phyloP scores from a whole-genome alignment of 2,329 filamentous ascomycete genomes.

The Fusarium sp. region DNA sequence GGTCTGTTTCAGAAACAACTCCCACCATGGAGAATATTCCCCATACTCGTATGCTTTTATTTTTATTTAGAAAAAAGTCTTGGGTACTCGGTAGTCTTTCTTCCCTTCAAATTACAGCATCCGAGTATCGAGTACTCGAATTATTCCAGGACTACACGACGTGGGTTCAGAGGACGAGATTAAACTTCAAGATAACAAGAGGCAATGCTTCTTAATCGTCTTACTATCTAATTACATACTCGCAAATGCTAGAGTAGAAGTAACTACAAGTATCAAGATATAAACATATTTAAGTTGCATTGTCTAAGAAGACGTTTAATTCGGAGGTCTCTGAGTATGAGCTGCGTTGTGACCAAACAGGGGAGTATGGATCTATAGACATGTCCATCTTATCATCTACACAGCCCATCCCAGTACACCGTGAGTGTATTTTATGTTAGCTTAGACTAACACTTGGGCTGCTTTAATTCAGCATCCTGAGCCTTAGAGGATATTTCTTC shows the following conservation, averaged over 20 bases:
- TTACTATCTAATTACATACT: neutral
- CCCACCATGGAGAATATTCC: neutral
- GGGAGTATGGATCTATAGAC: accelerated
- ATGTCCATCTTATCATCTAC: accelerated
- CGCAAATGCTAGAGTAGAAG: neutral
- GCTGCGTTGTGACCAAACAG: neutral
- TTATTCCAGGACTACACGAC: neutral
- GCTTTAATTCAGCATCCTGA: neutral
- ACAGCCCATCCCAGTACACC: neutral
- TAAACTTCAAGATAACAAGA: neutral
- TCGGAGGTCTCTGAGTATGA: neutral
- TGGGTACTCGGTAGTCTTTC: neutral
- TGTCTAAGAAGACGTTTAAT: neutral
- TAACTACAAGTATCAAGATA: neutral
- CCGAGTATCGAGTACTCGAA: neutral
- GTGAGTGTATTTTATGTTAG: neutral
- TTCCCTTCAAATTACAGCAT: neutral
- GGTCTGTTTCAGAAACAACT: neutral
- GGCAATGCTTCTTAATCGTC: neutral
- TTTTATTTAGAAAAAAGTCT: neutral
- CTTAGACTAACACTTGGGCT: neutral
- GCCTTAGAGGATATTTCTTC: neutral
- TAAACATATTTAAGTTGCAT: neutral
- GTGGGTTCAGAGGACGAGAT: neutral
- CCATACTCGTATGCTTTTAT: neutral